Evolutionary conservation across 140 eudicot genomes (phyloP), one percentile per base, ranked within the genome.

Genomic region (Anethum foeniculum): DNA sequence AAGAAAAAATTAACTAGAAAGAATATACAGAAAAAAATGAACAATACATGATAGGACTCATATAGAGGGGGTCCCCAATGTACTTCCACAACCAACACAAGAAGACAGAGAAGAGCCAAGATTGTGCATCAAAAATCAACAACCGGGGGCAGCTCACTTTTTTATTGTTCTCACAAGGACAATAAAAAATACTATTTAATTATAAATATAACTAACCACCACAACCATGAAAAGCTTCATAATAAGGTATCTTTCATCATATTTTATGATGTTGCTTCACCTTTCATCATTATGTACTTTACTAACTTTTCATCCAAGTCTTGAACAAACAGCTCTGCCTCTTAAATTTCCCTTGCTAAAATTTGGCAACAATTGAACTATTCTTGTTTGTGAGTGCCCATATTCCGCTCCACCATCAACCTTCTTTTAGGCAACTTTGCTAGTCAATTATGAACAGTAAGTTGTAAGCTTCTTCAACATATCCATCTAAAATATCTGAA

Each of bases 31-130:
- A n/a, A 47, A 47, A 47, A 47, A 47, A 47, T 47, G 14, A 46
- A 15, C 49, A 75, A 44, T 1, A 46, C 16, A 75, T 60, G 52
- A 71, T 23, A 14, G 43, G 44, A 68, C 78, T 47, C 52, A 14
- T 12, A 82, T 82, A 82, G 89, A 84, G 83, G 91, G 88, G 88
- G 91, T 87, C 88, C 84, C 78, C 68, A 44, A 85, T 72, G 74
- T 54, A 80, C 82, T 83, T 81, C 19, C 51, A 39, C 44, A 79
- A 38, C 15, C 23, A 78, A 52, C 81, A 82, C 75, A 84, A 82
- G 78, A 58, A 69, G 79, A 71, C 77, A 81, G 74, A 58, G 69
- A 76, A 75, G 82, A 77, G 83, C 81, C 82, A 52, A 48, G 48
- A 76, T 43, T 71, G 64, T 75, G 86, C 78, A 81, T 58, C 68